These are phyloP conservation scores for Panicum hallii DNA, from an alignment of 202 grass and related monocot genomes.

Conservation along the genomic window DNA sequence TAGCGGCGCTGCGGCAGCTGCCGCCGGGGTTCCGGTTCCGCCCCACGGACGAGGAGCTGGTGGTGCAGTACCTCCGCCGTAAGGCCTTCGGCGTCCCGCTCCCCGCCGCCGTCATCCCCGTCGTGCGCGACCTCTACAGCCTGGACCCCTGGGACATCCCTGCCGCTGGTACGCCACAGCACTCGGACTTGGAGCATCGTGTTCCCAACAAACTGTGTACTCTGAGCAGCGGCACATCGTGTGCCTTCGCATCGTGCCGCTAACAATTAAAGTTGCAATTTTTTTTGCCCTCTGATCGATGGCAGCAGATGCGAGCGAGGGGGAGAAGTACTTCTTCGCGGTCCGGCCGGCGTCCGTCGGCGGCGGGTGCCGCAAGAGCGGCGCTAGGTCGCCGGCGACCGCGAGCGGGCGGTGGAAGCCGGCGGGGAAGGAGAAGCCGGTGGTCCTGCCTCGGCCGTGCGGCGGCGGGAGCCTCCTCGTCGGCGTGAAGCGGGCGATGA, in stretches of 20 bases:
- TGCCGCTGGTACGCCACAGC: constrained; percentile 25
- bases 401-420: constrained; percentile 77
- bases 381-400: constrained; percentile 29
- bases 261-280: neutral
- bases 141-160: constrained; percentile 77
- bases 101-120: constrained; percentile 71
- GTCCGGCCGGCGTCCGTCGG: constrained; percentile 7
- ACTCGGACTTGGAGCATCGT: neutral
- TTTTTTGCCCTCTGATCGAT: neutral
- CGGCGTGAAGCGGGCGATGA: constrained; percentile 68
- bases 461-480: constrained; percentile 62
- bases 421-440: constrained; percentile 57
- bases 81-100: constrained; percentile 63
- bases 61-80: constrained; percentile 78
- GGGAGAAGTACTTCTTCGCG: constrained; percentile 84
- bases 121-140: constrained; percentile 55
- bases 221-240: neutral
- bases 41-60: constrained; percentile 81
- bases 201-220: neutral
- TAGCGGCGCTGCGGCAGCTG: constrained; percentile 46
- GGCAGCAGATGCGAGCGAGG: constrained; percentile 52
- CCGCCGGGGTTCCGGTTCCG: constrained; percentile 84
- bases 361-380: neutral
- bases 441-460: constrained; percentile 46
- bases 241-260: neutral